These are phyloP conservation scores for Myriangium duriaei DNA, from an alignment of 2,329 filamentous ascomycete species.

Conservation along the genomic window DNA sequence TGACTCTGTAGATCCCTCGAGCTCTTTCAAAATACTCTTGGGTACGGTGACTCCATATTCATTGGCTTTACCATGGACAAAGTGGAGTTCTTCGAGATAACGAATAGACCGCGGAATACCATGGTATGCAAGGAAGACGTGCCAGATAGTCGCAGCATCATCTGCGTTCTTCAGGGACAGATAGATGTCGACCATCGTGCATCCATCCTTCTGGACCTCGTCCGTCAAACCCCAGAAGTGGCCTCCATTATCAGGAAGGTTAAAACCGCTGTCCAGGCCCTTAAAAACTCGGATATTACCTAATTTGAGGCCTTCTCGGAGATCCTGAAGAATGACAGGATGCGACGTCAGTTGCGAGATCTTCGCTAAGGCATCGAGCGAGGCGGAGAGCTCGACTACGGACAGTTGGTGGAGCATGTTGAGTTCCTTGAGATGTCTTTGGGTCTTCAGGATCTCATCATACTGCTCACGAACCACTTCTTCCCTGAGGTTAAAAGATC, in stretches of 20 bases:
- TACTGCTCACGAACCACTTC: slow-evolving; percentile 11
- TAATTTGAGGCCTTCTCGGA: slow-evolving; percentile 7
- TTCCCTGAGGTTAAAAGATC: slow-evolving; percentile 11
- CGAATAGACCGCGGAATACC: slow-evolving; percentile 9
- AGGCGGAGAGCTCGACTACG: slow-evolving; percentile 10
- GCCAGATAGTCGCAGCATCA: slow-evolving; percentile 12
- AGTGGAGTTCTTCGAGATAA: slow-evolving; percentile 12
- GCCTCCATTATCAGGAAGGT: slow-evolving; percentile 11
- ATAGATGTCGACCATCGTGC: slow-evolving; percentile 9
- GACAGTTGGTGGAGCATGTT: slow-evolving; percentile 12
- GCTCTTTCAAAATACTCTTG: slow-evolving; percentile 11
- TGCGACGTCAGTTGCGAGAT: slow-evolving; percentile 9
- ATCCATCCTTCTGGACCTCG: slow-evolving; percentile 1
- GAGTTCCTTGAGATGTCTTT: slow-evolving; percentile 10
- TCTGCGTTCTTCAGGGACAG: slow-evolving; percentile 11
- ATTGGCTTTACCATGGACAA: slow-evolving; percentile 5
- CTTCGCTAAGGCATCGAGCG: slow-evolving; percentile 7
- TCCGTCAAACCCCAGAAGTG: slow-evolving; percentile 12
- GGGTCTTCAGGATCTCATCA: slow-evolving; percentile 10
- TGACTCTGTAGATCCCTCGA: slow-evolving; percentile 11
- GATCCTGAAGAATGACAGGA: slow-evolving; percentile 9
- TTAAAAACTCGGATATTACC: slow-evolving; percentile 11
- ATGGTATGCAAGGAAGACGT: slow-evolving; percentile 12
- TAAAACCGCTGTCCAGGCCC: slow-evolving; percentile 12
- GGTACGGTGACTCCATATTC: slow-evolving; percentile 8